Conservation (phyloP, 345 rosid species). For the Gossypium ekmanianum region DNA sequence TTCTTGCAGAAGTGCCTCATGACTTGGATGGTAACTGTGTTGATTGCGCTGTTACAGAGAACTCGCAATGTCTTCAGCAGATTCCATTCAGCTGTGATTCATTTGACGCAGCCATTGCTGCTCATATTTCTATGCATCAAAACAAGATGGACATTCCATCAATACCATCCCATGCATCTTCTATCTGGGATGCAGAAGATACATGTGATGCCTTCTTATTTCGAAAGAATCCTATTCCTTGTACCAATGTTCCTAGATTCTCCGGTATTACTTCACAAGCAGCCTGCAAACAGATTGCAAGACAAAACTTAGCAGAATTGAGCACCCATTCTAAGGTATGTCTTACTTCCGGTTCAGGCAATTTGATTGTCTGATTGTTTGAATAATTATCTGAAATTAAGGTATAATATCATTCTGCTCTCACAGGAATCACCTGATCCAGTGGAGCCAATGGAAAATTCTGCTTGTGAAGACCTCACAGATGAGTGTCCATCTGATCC, state of each 20-base stretch:
- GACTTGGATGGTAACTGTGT: slow-evolving; percentile 35
- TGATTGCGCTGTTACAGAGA: slow-evolving; percentile 37
- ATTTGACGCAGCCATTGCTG: slow-evolving; percentile 98
- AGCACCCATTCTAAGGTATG: slow-evolving; percentile 43
- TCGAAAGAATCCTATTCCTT: slow-evolving; percentile 33
- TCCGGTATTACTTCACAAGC: slow-evolving; percentile 32
- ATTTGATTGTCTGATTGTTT: not conserved
- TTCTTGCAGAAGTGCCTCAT: slow-evolving; percentile 69
- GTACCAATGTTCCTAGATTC: slow-evolving; percentile 32
- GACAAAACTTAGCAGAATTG: slow-evolving; percentile 22
- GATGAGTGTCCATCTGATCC: slow-evolving; percentile 42
- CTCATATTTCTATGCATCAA: slow-evolving; percentile 80
- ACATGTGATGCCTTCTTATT: slow-evolving; percentile 98
- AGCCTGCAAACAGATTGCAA: slow-evolving; percentile 26
- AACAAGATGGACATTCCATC: slow-evolving; percentile 46
- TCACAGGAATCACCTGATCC: slow-evolving; percentile 30
- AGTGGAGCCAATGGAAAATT: slow-evolving; percentile 31
- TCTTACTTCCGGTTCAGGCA: not conserved
- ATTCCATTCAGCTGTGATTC: slow-evolving; percentile 87
- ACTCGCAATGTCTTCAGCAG: slow-evolving; percentile 53
- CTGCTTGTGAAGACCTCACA: slow-evolving; percentile 39
- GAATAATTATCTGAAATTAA: slow-evolving; percentile 9
- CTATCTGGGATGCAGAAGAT: slow-evolving; percentile 97
- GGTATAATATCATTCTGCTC: slow-evolving; percentile 6
- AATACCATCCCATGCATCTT: slow-evolving; percentile 44